These are phyloP conservation scores for Diplodia seriata DNA, from an alignment of 2,329 filamentous ascomycete species.

Conservation along the genomic window DNA sequence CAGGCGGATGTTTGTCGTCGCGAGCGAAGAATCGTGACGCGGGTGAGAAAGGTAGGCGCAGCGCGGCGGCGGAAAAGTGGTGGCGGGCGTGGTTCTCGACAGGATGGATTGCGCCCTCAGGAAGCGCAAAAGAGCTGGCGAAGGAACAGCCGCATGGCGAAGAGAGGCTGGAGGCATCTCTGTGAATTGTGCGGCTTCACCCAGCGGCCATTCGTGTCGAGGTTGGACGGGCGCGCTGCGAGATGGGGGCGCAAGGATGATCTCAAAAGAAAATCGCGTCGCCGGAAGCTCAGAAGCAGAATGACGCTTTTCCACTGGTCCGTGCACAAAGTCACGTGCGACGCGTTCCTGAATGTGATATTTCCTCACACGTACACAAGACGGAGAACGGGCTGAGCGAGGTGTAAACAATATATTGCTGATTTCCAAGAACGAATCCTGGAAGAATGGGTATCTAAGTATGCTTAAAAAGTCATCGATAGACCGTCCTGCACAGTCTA, in stretches of 20 bases:
- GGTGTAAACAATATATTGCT: not conserved
- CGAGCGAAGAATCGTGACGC: not conserved
- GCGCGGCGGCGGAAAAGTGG: constrained; percentile 5
- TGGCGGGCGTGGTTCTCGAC: not conserved
- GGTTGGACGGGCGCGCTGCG: constrained; percentile 20
- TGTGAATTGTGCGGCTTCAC: not conserved
- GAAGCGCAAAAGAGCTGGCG: constrained; percentile 48
- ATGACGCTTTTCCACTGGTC: constrained; percentile 9
- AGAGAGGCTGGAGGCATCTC: constrained; percentile 48
- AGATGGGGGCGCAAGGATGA: not conserved
- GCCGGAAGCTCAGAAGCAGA: constrained; percentile 1
- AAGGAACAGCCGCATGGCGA: constrained; percentile 44
- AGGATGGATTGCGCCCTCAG: constrained; percentile 43
- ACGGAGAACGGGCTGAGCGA: not conserved
- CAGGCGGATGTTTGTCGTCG: not conserved
- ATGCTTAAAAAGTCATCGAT: not conserved
- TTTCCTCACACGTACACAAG: not conserved
- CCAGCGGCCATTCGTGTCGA: constrained; percentile 22
- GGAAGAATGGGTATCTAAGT: constrained; percentile 5
- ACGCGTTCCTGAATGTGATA: not conserved
- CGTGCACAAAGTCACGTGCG: constrained; percentile 13
- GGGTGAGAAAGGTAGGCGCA: constrained; percentile 11
- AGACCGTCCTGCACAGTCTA: not conserved
- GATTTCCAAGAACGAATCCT: not conserved
- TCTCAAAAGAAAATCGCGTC: constrained; percentile 24